Evolutionary conservation across 2,329 filamentous ascomycete species (phyloP), one percentile per base, ranked within the genome.

Genomic region (Graphilbum sp.): DNA sequence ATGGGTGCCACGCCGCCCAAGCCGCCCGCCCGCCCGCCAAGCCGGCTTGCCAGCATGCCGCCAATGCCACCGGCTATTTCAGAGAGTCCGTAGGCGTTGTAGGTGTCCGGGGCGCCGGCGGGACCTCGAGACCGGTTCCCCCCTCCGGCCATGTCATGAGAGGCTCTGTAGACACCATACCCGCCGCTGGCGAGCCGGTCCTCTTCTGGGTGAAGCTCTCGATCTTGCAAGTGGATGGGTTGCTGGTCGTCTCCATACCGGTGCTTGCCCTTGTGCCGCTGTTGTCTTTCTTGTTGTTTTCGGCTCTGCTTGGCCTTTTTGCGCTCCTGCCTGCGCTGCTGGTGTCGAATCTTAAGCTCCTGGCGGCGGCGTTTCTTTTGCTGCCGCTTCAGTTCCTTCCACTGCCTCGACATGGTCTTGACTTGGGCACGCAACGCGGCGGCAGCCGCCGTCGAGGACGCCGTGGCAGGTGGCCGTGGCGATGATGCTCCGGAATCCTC

Each of bases 341-440:
- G 38, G 6, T 49, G 19, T 10, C 49, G 48, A 2, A 56, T 50
- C 38, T 48, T 56, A 34, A 50, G 50, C 32, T 54, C 50, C 40
- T 56, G 43, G 36, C 48, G 51, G 33, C 48, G 53, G 32, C 50
- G 42, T 40, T 48, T 47, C 40, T 45, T 54, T 43, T 62, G 56
- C 11, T 49, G 45, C 34, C 50, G 56, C 51, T 61, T 62, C 23
- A 58, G 49, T 1, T 48, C 49, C 45, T 60, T 62, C 55, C 65
- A 70, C 38, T 59, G 51, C 31, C 57, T 52, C 37, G 57, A 56
- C 21, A 73, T 49, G 3, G 48, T 50, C 45, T 61, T 66, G 39
- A 71, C 54, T 37, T 71, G 60, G 32, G 54, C 54, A 15, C 60
- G 51, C 24, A 72, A 50, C 3, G 50, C 54, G 21, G 52, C 52